Base-by-base conservation (phyloP, 805 yeast species). In the Yarrowia alimentaria region DNA sequence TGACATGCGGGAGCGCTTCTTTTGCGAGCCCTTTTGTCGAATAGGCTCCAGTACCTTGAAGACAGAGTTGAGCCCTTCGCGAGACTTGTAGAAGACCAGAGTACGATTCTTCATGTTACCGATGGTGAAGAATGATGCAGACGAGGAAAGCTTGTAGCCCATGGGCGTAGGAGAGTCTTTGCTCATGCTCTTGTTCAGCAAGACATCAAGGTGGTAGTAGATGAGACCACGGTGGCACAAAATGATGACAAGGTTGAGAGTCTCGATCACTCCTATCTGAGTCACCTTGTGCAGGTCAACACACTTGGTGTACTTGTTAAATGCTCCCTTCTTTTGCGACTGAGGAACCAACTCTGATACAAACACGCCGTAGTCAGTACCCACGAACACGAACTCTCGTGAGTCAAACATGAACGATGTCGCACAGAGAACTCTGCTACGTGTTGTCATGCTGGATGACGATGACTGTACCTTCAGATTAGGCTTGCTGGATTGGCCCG, bases 51-150 rank as follows among this genome's bases (percentile, higher is more conserved):
- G 74, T 53, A 77, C 83, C 66, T 75, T 83, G 72, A 78, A 82
- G 14, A 73, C 76, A 26, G 76, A 71, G 45, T 63, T 66, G 59
- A 71, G 66, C 50, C 69, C 73, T 64, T 72, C 79, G 66, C 68
- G 73, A 60, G 76, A 78, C 65, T 80, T 77, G 64, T 73, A 76
- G 59, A 74, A 77, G 52, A 81, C 64, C 74, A 78, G 72, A 32
- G 71, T 77, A 55, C 78, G 72, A 64, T 78, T 80, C 53, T 80
- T 74, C 61, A 89, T 87, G 22, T 72, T 76, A 0, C 93, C 96
- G 54, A 84, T 68, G 40, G 75, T 76, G 66, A 85, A 89, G 56
- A 76, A 80, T 1, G 50, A 43, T 6, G 50, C 50, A 2, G 50
- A 30, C 1, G 37, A 58, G n/a, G 65, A 64, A 10, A 68, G 53